phyloP scores from a whole-genome alignment of 768 basidiomycete species.

The Termitomyces sp. region DNA sequence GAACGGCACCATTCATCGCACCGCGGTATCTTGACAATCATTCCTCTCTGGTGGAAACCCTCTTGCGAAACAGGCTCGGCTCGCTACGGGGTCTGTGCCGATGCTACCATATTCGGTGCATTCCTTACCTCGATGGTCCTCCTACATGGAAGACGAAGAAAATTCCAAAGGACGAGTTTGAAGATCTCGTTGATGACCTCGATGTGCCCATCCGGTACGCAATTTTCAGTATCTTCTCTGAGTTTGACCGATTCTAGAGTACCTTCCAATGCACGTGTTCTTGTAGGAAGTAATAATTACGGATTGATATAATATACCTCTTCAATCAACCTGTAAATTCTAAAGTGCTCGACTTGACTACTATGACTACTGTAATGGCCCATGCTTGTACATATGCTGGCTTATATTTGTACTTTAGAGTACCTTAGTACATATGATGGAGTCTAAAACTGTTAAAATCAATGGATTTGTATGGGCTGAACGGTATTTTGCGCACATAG shows the following conservation, averaged over 20 bases:
- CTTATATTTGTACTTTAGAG: background rate
- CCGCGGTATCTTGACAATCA: background rate
- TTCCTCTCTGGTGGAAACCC: constrained; percentile 40
- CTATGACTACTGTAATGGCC: no score
- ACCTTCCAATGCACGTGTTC: constrained; percentile 56
- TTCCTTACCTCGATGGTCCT: constrained; percentile 38
- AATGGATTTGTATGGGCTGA: no score
- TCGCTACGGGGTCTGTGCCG: constrained; percentile 47
- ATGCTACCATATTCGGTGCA: constrained; percentile 43
- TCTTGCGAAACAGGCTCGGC: constrained; percentile 43
- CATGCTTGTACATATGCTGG: background rate
- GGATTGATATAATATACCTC: background rate
- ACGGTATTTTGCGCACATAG: no score
- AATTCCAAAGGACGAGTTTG: constrained; percentile 30
- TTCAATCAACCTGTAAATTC: background rate
- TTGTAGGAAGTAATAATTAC: constrained; percentile 33
- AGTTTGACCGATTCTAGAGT: background rate
- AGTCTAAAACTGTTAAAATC: no score
- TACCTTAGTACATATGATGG: no score
- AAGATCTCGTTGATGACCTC: constrained; percentile 29
- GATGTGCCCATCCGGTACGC: constrained; percentile 32
- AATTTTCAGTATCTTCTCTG: background rate
- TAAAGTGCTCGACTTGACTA: background rate
- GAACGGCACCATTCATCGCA: constrained; percentile 21
- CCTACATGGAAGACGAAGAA: constrained; percentile 51